These are phyloP conservation scores for Calonectria pseudoturangicola DNA, from an alignment of 2,329 filamentous ascomycete genomes.

Conservation along the genomic window DNA sequence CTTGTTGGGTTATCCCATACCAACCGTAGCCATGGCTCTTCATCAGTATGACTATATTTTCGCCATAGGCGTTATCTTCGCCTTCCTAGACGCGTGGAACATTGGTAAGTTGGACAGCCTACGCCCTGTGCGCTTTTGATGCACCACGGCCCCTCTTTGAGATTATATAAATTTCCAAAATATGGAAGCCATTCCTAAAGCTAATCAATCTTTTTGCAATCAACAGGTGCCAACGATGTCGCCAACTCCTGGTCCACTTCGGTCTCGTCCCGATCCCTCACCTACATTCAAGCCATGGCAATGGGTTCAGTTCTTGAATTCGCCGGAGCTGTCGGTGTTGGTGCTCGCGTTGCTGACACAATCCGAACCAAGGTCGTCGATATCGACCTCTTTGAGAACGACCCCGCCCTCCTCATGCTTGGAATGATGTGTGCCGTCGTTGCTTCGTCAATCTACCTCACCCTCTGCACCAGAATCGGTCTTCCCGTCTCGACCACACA, in stretches of 20 bases:
- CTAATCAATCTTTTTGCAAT: conserved; percentile 49
- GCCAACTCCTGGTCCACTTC: conserved; percentile 86
- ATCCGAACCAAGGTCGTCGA: conserved; percentile 78
- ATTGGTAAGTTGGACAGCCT: conserved; percentile 66
- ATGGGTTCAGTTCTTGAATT: conserved; percentile 77
- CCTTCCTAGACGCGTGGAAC: conserved; percentile 79
- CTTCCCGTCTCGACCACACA: conserved; percentile 78
- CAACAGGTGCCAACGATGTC: conserved; percentile 72
- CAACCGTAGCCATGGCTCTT: conserved; percentile 47
- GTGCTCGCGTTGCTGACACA: conserved; percentile 76
- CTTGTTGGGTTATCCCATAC: conserved; percentile 11
- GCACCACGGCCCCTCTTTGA: neutral
- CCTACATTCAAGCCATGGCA: conserved; percentile 76
- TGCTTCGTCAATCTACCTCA: conserved; percentile 73
- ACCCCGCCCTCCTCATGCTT: conserved; percentile 75
- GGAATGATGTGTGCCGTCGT: conserved; percentile 75
- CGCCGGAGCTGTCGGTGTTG: conserved; percentile 75
- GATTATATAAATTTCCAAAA: neutral
- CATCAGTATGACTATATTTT: conserved; percentile 78
- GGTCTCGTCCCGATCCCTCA: conserved; percentile 81
- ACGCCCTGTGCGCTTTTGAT: too few species aligned
- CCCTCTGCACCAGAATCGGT: conserved; percentile 71
- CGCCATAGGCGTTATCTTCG: conserved; percentile 78
- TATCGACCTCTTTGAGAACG: conserved; percentile 65
- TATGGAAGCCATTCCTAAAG: conserved; percentile 54